These are phyloP conservation scores for Talaromyces funiculosus DNA, from an alignment of 2,329 filamentous ascomycete species.

Conservation along the genomic window DNA sequence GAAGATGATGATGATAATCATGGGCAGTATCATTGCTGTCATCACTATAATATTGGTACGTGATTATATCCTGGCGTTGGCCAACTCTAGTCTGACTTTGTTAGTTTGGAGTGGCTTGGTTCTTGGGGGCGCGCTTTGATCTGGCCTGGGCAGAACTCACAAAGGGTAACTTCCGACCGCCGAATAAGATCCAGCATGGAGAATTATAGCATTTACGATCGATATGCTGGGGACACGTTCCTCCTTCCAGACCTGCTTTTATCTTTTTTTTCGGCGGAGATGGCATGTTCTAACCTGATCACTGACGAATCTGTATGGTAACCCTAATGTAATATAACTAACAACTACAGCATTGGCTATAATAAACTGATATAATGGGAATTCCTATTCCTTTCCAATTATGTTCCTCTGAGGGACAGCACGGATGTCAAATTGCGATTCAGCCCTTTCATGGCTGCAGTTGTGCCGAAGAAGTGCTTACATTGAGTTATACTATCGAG, in stretches of 20 bases:
- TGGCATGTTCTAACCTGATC: slow-evolving; percentile 10
- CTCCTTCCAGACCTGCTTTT: neutral
- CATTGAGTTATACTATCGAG: slow-evolving; percentile 46
- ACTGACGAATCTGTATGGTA: slow-evolving; percentile 19
- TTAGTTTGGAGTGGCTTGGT: slow-evolving; percentile 71
- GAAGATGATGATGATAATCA: slow-evolving; percentile 61
- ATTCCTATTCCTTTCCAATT: neutral
- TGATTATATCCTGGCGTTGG: slow-evolving; percentile 13
- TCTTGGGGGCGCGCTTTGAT: slow-evolving; percentile 78
- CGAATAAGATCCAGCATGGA: slow-evolving; percentile 30
- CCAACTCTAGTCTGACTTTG: slow-evolving; percentile 8
- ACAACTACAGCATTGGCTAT: slow-evolving; percentile 12
- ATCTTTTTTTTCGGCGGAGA: neutral
- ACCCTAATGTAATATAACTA: slow-evolving; percentile 28
- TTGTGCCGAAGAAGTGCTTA: slow-evolving; percentile 99
- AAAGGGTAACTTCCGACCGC: slow-evolving; percentile 43
- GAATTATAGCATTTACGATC: slow-evolving; percentile 36
- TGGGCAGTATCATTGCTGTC: slow-evolving; percentile 65
- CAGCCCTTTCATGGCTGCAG: slow-evolving; percentile 72
- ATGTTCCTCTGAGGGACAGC: slow-evolving; percentile 47
- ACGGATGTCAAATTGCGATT: slow-evolving; percentile 99
- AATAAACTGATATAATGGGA: slow-evolving; percentile 16
- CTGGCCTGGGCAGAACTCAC: slow-evolving; percentile 55
- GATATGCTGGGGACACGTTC: neutral
- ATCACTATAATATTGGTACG: slow-evolving; percentile 77